Conservation (phyloP, 129 eudicot species). For the Escallonia herrerae region DNA sequence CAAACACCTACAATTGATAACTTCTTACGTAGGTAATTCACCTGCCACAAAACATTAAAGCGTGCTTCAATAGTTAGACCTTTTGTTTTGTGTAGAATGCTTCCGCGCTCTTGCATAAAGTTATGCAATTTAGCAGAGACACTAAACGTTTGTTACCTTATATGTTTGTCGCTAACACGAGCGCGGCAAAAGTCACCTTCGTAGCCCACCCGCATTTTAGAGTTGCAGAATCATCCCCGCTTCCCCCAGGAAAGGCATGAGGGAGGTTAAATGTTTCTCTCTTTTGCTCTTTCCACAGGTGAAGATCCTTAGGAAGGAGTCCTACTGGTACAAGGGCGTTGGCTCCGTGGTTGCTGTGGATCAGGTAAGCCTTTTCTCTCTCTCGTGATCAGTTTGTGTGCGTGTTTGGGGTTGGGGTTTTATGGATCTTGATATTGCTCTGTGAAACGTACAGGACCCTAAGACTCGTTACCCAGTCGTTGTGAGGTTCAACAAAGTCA, state of each 20-base stretch:
- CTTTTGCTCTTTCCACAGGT: slow-evolving; percentile 39
- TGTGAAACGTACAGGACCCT: slow-evolving; percentile 63
- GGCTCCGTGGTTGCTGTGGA: slow-evolving; percentile 98
- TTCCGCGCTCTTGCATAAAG: no score
- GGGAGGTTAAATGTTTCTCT: neutral
- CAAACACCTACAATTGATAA: neutral
- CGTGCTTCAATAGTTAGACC: neutral
- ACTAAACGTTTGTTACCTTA: no score
- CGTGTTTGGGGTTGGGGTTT: no score
- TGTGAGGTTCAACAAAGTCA: slow-evolving; percentile 94
- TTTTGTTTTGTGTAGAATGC: neutral
- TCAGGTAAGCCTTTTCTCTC: slow-evolving; percentile 40
- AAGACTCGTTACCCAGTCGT: slow-evolving; percentile 91
- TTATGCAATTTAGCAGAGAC: no score
- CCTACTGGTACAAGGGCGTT: slow-evolving; percentile 77
- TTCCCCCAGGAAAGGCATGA: neutral
- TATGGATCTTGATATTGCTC: neutral
- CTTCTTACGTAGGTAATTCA: no score
- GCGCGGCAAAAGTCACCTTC: no score
- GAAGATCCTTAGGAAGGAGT: slow-evolving; percentile 84
- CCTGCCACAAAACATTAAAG: no score
- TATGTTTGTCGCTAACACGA: no score
- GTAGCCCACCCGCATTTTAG: no score
- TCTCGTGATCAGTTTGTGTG: neutral
- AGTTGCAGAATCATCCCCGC: no score